Evolutionary conservation across 441 rosid species (phyloP).

Genomic region (Syzygium malaccense): DNA sequence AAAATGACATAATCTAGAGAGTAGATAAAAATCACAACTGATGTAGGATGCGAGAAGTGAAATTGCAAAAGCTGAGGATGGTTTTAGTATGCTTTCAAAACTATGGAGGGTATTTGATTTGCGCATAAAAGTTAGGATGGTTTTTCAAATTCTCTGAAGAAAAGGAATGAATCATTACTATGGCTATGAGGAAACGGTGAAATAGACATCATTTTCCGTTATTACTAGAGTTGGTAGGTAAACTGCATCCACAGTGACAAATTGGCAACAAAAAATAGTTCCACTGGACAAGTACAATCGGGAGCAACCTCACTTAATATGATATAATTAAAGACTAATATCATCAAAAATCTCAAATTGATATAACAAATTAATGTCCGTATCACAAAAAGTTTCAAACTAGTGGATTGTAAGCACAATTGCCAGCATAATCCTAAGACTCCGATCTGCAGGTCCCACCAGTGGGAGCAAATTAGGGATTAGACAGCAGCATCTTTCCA

Average conservation of each 20-base stretch:
- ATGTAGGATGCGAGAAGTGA: neutral
- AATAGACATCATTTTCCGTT: neutral
- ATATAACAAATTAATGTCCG: neutral
- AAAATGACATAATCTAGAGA: neutral
- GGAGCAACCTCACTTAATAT: neutral
- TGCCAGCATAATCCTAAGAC: slow-evolving; percentile 23
- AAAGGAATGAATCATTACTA: neutral
- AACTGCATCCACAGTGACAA: neutral
- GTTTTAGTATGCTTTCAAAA: neutral
- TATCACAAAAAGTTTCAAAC: neutral
- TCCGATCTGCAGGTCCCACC: slow-evolving; percentile 27
- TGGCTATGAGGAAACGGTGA: neutral
- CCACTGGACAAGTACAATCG: neutral
- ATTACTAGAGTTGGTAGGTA: neutral
- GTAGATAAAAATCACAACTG: neutral
- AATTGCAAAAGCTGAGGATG: neutral
- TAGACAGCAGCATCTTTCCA: neutral
- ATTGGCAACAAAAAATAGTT: neutral
- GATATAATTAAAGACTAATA: neutral
- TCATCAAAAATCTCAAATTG: neutral
- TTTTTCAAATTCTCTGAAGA: neutral
- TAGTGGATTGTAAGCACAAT: neutral
- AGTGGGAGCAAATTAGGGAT: neutral
- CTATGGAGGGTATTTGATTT: neutral
- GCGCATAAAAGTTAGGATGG: neutral